phyloP scores from a whole-genome alignment of 306 rosid species.

The Lathyrus oleraceus region DNA sequence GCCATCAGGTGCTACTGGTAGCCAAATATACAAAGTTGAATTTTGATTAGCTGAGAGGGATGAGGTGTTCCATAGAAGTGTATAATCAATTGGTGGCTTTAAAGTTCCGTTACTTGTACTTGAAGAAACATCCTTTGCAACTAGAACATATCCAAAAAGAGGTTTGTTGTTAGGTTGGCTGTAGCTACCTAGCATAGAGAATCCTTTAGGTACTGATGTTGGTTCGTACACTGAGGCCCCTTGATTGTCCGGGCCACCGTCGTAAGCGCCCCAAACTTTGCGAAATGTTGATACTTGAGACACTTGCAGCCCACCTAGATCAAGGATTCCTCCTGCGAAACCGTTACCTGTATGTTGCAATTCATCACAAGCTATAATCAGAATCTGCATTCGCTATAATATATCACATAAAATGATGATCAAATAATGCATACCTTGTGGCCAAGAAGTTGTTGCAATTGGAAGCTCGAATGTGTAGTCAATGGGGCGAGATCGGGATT shows the following conservation, averaged over 20 bases:
- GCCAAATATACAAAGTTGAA: constrained; percentile 56
- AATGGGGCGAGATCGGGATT: constrained; percentile 46
- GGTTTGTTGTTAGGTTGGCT: constrained; percentile 71
- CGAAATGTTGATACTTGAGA: constrained; percentile 54
- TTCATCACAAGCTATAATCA: background rate
- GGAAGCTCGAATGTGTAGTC: constrained; percentile 64
- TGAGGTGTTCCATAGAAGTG: constrained; percentile 31
- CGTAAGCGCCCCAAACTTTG: constrained; percentile 55
- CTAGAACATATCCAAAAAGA: constrained; percentile 67
- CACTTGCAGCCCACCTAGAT: constrained; percentile 70
- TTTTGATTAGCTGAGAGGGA: constrained; percentile 46
- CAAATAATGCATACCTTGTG: constrained; percentile 38
- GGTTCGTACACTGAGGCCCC: constrained; percentile 78
- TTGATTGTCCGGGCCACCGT: constrained; percentile 59
- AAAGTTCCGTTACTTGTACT: constrained; percentile 30
- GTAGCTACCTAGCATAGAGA: constrained; percentile 63
- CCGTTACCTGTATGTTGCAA: constrained; percentile 39
- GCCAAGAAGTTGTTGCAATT: constrained; percentile 42
- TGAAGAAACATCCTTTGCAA: constrained; percentile 46
- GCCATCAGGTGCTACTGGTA: constrained; percentile 59
- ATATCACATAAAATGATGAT: background rate
- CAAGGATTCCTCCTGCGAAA: constrained; percentile 58
- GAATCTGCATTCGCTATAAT: background rate
- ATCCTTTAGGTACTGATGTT: constrained; percentile 58
- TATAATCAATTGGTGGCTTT: background rate